These are phyloP conservation scores for Calonectria leucothoes DNA, from an alignment of 2,329 filamentous ascomycete species.

Conservation along the genomic window DNA sequence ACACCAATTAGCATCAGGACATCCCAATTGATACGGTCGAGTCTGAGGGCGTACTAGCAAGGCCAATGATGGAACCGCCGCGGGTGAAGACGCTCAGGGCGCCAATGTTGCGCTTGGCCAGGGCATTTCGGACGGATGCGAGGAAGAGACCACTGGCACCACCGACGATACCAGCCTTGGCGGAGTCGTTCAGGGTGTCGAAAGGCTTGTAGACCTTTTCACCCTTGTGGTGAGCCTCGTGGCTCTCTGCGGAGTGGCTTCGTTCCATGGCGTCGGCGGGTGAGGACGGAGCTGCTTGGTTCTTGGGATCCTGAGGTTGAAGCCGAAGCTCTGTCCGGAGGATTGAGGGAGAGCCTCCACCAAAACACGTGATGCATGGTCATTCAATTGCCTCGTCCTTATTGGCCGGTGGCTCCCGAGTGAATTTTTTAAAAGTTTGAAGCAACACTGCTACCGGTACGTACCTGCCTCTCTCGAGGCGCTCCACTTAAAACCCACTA, in stretches of 20 bases:
- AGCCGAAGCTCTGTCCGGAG: slow-evolving; percentile 38
- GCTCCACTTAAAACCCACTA: slow-evolving; percentile 22
- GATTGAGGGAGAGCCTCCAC: slow-evolving; percentile 36
- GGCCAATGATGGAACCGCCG: slow-evolving; percentile 78
- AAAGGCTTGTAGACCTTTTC: slow-evolving; percentile 71
- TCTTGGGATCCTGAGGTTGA: slow-evolving; percentile 40
- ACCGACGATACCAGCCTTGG: slow-evolving; percentile 74
- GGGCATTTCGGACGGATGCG: slow-evolving; percentile 86
- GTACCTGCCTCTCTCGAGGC: slow-evolving; percentile 20
- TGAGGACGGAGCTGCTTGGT: slow-evolving; percentile 41
- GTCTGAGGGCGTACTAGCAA: slow-evolving; percentile 46
- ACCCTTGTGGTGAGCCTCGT: slow-evolving; percentile 38
- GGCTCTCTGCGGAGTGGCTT: slow-evolving; percentile 40
- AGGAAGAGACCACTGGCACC: slow-evolving; percentile 76
- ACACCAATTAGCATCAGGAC: slow-evolving; percentile 41
- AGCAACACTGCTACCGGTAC: slow-evolving; percentile 23
- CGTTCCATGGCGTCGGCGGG: slow-evolving; percentile 48
- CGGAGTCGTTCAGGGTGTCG: slow-evolving; percentile 77
- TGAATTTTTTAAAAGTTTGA: slow-evolving; percentile 23
- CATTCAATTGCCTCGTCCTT: slow-evolving; percentile 46
- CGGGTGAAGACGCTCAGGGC: slow-evolving; percentile 83
- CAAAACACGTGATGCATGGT: slow-evolving; percentile 49
- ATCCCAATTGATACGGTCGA: slow-evolving; percentile 31
- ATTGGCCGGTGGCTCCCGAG: slow-evolving; percentile 43
- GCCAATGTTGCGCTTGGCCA: slow-evolving; percentile 85